Base-by-base conservation (phyloP, 768 basidiomycete genomes). In the Hypholoma sublateritium region DNA sequence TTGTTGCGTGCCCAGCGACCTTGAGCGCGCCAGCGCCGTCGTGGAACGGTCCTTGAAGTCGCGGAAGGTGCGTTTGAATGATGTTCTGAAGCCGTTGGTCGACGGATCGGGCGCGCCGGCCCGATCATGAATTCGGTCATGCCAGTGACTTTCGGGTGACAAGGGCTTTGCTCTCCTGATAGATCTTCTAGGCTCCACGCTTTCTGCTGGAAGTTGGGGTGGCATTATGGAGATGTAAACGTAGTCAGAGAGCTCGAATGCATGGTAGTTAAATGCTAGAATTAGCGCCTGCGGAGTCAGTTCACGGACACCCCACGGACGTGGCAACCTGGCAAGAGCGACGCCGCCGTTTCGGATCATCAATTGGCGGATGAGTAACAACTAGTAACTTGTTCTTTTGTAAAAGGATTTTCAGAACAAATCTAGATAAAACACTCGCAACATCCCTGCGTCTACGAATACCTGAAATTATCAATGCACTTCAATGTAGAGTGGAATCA, bases 11-110 rank as follows among this genome's bases (percentile, higher is more conserved):
- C 39, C 42, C 55, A 48, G 13, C 25, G 46, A 56, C 48, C 55
- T 2, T 19, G 46, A 48, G 6, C 55, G 46, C 36, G 22, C 37
- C 14, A 56, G 5, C 19, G 25, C 55, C 25, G 36, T 49, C 19
- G 50, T 17, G 11, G 53, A 44, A 28, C 53, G 53, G 32, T 35
- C 44, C 34, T 44, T 54, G 44, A 56, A 24, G 35, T 46, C 55
- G 21, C 45, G 55, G 22, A 49, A 19, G 21, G 55, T 49, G 45
- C 47, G 35, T 43, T 24, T 37, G 39, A 56, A 35, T 16, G 54
- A 48, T 11, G 36, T 22, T 39, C 16, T 13, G 46, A 37, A 32
- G 17, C 50, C 36, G 34, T 36, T 43, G 17, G 12, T 19, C 19
- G n/a, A 24, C 34, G 53, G 53, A 28, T 42, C 43, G 42, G 32